These are phyloP conservation scores for Russula sp. DNA, from an alignment of 768 basidiomycete species.

Conservation along the genomic window DNA sequence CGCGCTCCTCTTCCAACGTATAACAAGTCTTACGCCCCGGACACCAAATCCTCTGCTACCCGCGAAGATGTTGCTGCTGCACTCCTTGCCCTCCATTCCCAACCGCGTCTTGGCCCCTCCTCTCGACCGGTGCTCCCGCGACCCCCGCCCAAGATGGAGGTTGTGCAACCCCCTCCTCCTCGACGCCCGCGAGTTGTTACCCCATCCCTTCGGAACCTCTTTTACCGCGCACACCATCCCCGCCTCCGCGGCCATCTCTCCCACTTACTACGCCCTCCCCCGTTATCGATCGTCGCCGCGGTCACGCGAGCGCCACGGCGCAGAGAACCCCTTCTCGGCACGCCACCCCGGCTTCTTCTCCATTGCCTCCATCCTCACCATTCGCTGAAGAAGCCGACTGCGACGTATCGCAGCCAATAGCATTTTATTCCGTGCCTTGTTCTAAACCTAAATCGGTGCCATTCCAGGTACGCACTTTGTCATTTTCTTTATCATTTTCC, in stretches of 20 bases:
- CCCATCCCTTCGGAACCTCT: constrained; percentile 22
- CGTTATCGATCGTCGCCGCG: constrained; percentile 18
- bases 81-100: constrained; percentile 25
- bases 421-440: constrained; percentile 7
- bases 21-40: constrained; percentile 1
- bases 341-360: constrained; percentile 19
- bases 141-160: not conserved
- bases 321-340: constrained; percentile 8
- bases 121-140: not conserved
- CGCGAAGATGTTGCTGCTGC: constrained; percentile 29
- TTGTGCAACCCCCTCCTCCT: not conserved
- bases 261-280: not conserved
- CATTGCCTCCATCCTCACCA: constrained; percentile 30
- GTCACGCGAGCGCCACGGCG: constrained; percentile 5
- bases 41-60: constrained; percentile 8
- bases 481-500: not conserved
- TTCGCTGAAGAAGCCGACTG: constrained; percentile 21
- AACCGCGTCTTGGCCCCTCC: constrained; percentile 23
- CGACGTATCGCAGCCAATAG: constrained; percentile 4
- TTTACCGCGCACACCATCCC: constrained; percentile 19
- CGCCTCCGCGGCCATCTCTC: constrained; percentile 17
- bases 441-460: constrained; percentile 11
- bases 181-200: constrained; percentile 20
- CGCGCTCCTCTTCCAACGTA: constrained; percentile 16
- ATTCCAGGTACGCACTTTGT: constrained; percentile 10